A percentile compares a stretch with the other conserved stretches of the same genome.
Evolutionary conservation across 1,284 basidiomycete species (phyloP).

Genomic region (Trametes polyzona): DNA sequence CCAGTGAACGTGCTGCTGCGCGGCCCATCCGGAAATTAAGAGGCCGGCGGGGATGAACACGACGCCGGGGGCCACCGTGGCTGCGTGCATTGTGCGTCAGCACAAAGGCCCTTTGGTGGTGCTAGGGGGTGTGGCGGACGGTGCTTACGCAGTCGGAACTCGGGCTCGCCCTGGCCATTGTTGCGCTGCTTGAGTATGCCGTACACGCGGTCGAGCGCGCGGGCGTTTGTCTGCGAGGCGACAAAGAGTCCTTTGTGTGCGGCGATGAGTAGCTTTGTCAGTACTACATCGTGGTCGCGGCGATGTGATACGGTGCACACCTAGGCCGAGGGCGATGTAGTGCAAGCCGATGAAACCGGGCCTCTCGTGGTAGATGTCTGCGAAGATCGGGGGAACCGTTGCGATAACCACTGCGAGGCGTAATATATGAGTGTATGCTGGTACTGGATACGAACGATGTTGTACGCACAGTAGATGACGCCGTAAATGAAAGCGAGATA

Average conservation of each 20-base stretch:
- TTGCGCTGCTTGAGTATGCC: constrained; percentile 51
- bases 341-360: constrained; percentile 60
- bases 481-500: constrained; percentile 58
- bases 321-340: constrained; percentile 65
- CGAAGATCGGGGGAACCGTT: constrained; percentile 64
- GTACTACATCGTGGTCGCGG: background rate
- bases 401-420: constrained; percentile 58
- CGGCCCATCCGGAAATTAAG: constrained; percentile 67
- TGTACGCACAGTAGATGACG: constrained; percentile 51
- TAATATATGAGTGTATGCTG: background rate
- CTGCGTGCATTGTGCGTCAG: constrained; percentile 37
- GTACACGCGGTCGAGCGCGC: constrained; percentile 58
- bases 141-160: constrained; percentile 45
- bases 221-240: constrained; percentile 61
- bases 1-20: constrained; percentile 59
- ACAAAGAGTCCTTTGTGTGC: constrained; percentile 40
- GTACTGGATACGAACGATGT: background rate
- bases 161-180: constrained; percentile 58
- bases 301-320: constrained; percentile 18
- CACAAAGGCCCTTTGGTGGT: background rate
- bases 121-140: background rate
- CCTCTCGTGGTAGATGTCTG: constrained; percentile 50
- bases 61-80: constrained; percentile 58
- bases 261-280: background rate
- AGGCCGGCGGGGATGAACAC: constrained; percentile 60